phyloP scores from a whole-genome alignment of 805 yeast genomes.

The Lipomyces yamadae region DNA sequence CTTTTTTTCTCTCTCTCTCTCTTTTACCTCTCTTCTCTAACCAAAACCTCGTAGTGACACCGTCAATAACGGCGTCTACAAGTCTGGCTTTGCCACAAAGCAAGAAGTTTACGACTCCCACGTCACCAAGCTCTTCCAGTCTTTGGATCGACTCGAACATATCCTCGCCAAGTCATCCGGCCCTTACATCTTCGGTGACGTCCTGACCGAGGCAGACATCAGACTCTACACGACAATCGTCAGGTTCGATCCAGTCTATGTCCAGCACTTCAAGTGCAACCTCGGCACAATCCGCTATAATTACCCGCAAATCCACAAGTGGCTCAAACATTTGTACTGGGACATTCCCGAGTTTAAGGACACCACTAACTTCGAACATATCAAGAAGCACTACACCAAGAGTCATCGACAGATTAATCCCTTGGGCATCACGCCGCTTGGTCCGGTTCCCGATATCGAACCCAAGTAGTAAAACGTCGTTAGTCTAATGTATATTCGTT shows the following conservation, averaged over 20 bases:
- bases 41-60: conserved; percentile 49
- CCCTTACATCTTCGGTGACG: conserved; percentile 61
- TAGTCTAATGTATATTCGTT: too few relatives aligned
- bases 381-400: conserved; percentile 88
- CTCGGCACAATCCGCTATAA: conserved; percentile 76
- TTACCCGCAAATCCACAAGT: conserved; percentile 76
- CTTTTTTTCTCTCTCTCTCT: too few relatives aligned
- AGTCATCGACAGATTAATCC: conserved; percentile 85
- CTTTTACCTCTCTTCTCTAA: too few relatives aligned
- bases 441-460: conserved; percentile 80
- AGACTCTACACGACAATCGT: conserved; percentile 84
- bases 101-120: conserved; percentile 81
- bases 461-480: conserved; percentile 44
- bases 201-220: conserved; percentile 87
- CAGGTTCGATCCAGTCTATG: conserved; percentile 91
- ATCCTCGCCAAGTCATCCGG: conserved; percentile 53
- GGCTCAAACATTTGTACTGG: conserved; percentile 89
- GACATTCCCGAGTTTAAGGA: conserved; percentile 67
- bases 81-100: conserved; percentile 83
- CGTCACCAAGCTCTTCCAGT: conserved; percentile 63
- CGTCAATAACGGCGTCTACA: conserved; percentile 92
- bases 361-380: conserved; percentile 87
- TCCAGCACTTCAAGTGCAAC: conserved; percentile 94
- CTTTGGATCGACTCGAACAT: conserved; percentile 71
- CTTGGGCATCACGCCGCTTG: conserved; percentile 79